Evolutionary conservation across 768 basidiomycete species (phyloP).

Genomic region (Albatrellus ellisii): DNA sequence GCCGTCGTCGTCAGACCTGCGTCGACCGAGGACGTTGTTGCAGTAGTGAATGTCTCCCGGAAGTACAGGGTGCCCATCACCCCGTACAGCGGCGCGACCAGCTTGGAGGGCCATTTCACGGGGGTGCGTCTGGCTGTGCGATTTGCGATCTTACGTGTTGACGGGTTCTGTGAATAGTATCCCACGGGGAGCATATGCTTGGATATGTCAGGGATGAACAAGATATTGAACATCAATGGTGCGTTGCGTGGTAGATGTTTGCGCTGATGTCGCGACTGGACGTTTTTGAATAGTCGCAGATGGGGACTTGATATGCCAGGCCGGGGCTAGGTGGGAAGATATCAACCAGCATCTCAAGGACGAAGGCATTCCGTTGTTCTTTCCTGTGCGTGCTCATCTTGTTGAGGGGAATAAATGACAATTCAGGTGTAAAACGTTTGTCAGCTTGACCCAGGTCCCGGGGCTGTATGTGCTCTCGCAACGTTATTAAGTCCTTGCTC

Average conservation of each 20-base stretch:
- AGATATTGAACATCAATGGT: slow-evolving; percentile 46
- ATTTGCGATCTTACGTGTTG: background rate
- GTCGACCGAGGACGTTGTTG: slow-evolving; percentile 73
- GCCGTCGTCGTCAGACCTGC: slow-evolving; percentile 39
- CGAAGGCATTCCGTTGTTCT: slow-evolving; percentile 68
- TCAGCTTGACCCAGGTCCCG: slow-evolving; percentile 27
- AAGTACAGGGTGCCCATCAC: slow-evolving; percentile 66
- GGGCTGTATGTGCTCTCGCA: slow-evolving; percentile 28
- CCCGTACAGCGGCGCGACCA: slow-evolving; percentile 77
- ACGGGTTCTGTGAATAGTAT: slow-evolving; percentile 15
- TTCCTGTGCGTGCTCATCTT: slow-evolving; percentile 77
- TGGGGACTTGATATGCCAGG: slow-evolving; percentile 63
- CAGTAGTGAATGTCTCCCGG: slow-evolving; percentile 62
- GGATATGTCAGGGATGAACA: slow-evolving; percentile 56
- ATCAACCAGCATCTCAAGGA: slow-evolving; percentile 58
- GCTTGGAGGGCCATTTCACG: slow-evolving; percentile 77
- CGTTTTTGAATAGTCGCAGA: slow-evolving; percentile 37
- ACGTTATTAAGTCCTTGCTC: no score
- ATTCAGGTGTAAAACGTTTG: background rate
- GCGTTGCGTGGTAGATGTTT: background rate
- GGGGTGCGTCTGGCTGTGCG: slow-evolving; percentile 32
- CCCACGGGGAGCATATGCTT: slow-evolving; percentile 48
- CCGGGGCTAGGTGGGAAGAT: slow-evolving; percentile 70
- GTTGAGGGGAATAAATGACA: background rate
- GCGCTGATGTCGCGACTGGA: background rate